phyloP scores from a whole-genome alignment of 2,329 filamentous ascomycete species.

The Ascochyta viciae-villosae region DNA sequence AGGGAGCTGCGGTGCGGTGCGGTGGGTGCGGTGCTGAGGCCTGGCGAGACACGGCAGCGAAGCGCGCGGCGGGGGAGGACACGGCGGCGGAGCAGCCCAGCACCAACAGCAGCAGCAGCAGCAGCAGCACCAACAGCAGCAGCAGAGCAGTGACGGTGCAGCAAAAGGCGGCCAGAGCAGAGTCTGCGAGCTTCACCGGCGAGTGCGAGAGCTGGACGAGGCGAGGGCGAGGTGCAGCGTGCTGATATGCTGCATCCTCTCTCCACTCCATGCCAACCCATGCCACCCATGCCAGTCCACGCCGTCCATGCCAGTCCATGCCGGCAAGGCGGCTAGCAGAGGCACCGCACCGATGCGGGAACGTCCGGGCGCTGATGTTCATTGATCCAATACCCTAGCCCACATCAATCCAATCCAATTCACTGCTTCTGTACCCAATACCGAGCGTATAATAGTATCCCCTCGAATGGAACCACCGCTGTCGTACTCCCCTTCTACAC shows the following conservation, averaged over 20 bases:
- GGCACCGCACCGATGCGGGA: conserved; percentile 7
- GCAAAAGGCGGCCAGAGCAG: neutral
- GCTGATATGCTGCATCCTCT: conserved; percentile 8
- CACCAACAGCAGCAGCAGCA: neutral
- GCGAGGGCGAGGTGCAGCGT: neutral
- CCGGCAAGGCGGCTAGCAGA: conserved; percentile 14
- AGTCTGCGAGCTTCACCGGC: neutral
- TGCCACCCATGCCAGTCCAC: conserved; percentile 7
- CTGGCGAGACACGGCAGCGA: neutral
- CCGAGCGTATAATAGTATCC: neutral
- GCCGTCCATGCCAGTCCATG: conserved; percentile 8
- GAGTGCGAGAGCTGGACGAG: neutral
- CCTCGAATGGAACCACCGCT: neutral
- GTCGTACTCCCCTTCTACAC: neutral
- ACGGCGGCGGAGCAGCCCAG: neutral
- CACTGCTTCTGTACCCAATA: conserved; percentile 11
- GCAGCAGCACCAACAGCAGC: neutral
- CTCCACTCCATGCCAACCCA: neutral
- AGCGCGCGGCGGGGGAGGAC: conserved; percentile 6
- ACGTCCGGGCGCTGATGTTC: conserved; percentile 13
- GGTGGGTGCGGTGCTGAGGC: conserved; percentile 3
- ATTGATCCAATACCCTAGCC: conserved; percentile 15
- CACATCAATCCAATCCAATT: neutral
- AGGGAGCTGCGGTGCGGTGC: neutral
- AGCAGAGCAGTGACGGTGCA: neutral